These are phyloP conservation scores for Wickerhamomyces strasburgensis DNA, from an alignment of 805 yeast genomes.

Conservation along the genomic window DNA sequence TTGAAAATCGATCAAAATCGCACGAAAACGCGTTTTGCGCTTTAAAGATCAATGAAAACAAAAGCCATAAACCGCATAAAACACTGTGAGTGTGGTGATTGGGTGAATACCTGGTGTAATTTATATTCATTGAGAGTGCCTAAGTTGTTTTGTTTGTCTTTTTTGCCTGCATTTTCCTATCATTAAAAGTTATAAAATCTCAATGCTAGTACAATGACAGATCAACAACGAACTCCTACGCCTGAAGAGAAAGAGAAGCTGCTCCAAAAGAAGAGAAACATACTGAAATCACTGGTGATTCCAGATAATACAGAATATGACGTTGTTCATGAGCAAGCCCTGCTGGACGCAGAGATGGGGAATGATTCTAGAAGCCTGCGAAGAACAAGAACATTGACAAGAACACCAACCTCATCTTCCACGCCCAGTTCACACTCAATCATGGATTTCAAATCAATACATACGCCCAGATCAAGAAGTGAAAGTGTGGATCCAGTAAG, in stretches of 20 bases:
- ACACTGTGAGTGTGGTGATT: no score
- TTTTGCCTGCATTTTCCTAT: no score
- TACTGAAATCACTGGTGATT: constrained; percentile 30
- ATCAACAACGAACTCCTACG: constrained; percentile 6
- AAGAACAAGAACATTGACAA: neutral
- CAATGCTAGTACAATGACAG: neutral
- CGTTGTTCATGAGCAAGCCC: constrained; percentile 29
- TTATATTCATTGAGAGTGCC: no score
- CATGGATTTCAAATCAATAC: neutral
- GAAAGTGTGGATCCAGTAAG: neutral
- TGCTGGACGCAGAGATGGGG: constrained; percentile 17
- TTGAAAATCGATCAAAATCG: no score
- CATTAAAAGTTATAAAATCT: no score
- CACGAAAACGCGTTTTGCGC: no score
- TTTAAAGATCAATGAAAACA: no score
- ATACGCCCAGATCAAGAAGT: constrained; percentile 1
- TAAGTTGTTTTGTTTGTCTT: no score
- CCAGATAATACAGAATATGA: constrained; percentile 36
- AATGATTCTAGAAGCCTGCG: constrained; percentile 12
- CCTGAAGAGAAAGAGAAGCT: constrained; percentile 14
- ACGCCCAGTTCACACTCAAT: no score
- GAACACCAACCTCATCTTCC: constrained; percentile 1
- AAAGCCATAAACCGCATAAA: no score
- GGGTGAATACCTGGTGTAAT: no score
- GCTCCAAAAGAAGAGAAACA: constrained; percentile 14